Conservation (phyloP, 345 rosid species). For the Camelina neglecta region DNA sequence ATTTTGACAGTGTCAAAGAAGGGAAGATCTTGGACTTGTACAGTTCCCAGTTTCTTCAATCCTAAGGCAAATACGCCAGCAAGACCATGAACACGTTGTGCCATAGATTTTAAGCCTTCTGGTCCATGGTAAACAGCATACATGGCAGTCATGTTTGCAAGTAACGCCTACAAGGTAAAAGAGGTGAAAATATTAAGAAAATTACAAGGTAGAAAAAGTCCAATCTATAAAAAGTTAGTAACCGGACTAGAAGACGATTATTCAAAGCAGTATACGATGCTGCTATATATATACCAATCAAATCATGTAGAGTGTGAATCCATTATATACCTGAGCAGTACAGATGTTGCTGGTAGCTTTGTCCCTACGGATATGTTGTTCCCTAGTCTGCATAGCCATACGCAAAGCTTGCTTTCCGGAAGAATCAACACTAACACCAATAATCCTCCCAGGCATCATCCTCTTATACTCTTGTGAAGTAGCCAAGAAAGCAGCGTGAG, state of each 20-base stretch:
- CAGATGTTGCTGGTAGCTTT: constrained; percentile 99
- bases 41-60: constrained; percentile 75
- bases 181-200: neutral
- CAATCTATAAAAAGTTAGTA: too few species aligned
- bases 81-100: constrained; percentile 86
- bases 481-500: constrained; percentile 92
- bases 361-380: constrained; percentile 92
- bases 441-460: constrained; percentile 93
- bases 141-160: constrained; percentile 95
- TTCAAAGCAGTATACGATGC: neutral
- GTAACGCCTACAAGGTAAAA: constrained; percentile 61
- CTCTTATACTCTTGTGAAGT: constrained; percentile 97
- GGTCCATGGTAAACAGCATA: constrained; percentile 95
- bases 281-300: neutral
- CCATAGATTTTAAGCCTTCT: constrained; percentile 70
- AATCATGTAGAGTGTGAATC: neutral
- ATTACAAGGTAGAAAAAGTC: too few species aligned
- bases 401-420: constrained; percentile 84
- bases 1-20: constrained; percentile 61
- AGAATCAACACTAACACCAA: constrained; percentile 91
- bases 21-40: constrained; percentile 77
- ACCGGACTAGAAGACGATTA: neutral
- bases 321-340: constrained; percentile 74
- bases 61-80: constrained; percentile 82
- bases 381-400: constrained; percentile 96